Evolutionary conservation across 2,329 filamentous ascomycete species (phyloP).

Genomic region (Teratosphaeria viscida): DNA sequence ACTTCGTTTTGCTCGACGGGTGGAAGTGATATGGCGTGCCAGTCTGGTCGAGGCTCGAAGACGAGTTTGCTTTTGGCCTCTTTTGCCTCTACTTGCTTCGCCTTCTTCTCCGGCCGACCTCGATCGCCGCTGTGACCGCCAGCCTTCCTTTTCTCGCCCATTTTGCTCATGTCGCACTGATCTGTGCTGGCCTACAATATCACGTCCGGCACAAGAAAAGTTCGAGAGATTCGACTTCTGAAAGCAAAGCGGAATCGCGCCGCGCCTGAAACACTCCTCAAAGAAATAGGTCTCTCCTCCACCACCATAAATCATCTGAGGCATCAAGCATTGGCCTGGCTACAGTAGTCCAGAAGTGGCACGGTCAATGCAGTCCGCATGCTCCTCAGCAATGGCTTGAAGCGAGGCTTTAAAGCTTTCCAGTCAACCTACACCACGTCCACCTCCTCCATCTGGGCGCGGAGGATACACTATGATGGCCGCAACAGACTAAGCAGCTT

Average conservation of each 20-base stretch:
- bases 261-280: neutral
- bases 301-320: neutral
- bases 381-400: conserved; percentile 5
- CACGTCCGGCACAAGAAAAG: neutral
- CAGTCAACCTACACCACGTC: neutral
- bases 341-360: neutral
- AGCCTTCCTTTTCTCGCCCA: conserved; percentile 28
- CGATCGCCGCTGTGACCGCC: conserved; percentile 12
- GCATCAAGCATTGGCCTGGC: neutral
- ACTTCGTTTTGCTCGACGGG: conserved; percentile 38
- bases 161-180: neutral
- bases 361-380: conserved; percentile 4
- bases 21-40: conserved; percentile 52
- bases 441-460: neutral
- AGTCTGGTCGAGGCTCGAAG: conserved; percentile 55
- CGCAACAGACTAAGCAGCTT: conserved; percentile 58
- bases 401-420: conserved; percentile 2
- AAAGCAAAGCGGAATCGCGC: neutral
- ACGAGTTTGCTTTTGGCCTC: conserved; percentile 15
- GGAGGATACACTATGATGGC: conserved; percentile 40
- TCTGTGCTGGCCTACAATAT: neutral
- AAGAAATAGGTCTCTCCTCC: neutral
- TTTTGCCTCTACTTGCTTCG: conserved; percentile 16
- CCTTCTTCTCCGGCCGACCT: conserved; percentile 19
- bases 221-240: neutral